phyloP scores from a whole-genome alignment of 202 grass and related monocot species.

The Alloteropsis angusta region DNA sequence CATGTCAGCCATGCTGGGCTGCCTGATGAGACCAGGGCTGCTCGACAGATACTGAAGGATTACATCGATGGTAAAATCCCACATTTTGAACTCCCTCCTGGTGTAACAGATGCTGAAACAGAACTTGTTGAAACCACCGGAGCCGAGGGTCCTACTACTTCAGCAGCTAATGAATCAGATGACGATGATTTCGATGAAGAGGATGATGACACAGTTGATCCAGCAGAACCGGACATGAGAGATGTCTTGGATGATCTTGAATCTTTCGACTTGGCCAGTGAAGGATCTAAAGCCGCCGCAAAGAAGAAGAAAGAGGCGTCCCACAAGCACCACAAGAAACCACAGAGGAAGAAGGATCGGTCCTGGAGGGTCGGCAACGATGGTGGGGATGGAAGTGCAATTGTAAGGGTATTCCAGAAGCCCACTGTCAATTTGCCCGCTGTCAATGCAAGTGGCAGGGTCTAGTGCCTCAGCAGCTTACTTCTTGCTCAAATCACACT shows the following conservation, averaged over 20 bases:
- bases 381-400: constrained; percentile 55
- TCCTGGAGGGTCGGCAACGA: constrained; percentile 70
- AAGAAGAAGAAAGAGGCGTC: constrained; percentile 47
- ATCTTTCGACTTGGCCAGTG: constrained; percentile 49
- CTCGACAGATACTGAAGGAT: constrained; percentile 77
- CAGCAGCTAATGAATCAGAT: constrained; percentile 15
- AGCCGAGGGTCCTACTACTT: constrained; percentile 1
- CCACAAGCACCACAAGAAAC: constrained; percentile 68
- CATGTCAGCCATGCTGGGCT: constrained; percentile 70
- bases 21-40: constrained; percentile 75
- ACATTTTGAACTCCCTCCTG: constrained; percentile 81
- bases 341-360: constrained; percentile 83
- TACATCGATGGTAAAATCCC: constrained; percentile 91
- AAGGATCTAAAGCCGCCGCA: constrained; percentile 12
- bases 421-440: constrained; percentile 26
- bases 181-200: not conserved
- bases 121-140: constrained; percentile 1
- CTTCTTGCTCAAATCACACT: not conserved
- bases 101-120: not conserved
- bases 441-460: not conserved
- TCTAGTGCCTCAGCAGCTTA: not conserved
- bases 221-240: constrained; percentile 30
- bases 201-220: not conserved
- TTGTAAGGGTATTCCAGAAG: constrained; percentile 71
- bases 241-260: constrained; percentile 52